Base-by-base conservation (phyloP, 129 eudicot species). In the Centrapalus pauciflorus region DNA sequence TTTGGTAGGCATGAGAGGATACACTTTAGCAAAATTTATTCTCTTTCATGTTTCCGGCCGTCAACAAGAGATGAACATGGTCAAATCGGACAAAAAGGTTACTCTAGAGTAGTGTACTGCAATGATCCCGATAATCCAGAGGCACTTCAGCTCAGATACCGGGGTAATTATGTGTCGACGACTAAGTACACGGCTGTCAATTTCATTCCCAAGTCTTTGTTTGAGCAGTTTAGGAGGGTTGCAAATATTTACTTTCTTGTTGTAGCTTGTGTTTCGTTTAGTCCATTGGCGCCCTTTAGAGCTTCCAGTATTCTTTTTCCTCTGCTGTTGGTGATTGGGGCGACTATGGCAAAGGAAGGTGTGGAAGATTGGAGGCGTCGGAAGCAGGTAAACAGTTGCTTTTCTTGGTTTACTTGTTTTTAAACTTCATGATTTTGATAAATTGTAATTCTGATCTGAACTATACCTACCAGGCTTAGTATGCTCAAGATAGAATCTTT, bases 221-320 rank as follows among this genome's bases (percentile, higher is more conserved):
- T 92, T 78, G 98, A 92, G 95, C 98, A 92, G 69, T 92, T 92
- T 82, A 80, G 98, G 76, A 59, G 98, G 38, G 98, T 92, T 45
- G 98, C 98, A 14, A 92, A 92, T 72, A 69, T 88, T 32, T 92
- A 92, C 64, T 92, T 92, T 76, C 85, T 92, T 68, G 85, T 92
- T 67, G 90, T 85, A 25, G 98, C 98, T 55, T 85, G 81, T 80
- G 96, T 92, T 21, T 88, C 96, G 2, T 93, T 83, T 80, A 93
- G 95, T 76, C 89, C 91, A 0, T 61, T 93, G 60, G 96, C 96
- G 5, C 92, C 96, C 0, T 88, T 74, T 49, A 58, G 87, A 1
- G 96, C 92, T 76, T 52, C 80, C 11, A 93, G 96, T 64, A 81
- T 93, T 34, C 84, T 86, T 46, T 77, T 68, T 56, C 98, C 98